A percentile compares a stretch with the other conserved stretches of the same genome.
phyloP scores from a whole-genome alignment of 495 filamentous ascomycete genomes.

The Podospora tetraspora region DNA sequence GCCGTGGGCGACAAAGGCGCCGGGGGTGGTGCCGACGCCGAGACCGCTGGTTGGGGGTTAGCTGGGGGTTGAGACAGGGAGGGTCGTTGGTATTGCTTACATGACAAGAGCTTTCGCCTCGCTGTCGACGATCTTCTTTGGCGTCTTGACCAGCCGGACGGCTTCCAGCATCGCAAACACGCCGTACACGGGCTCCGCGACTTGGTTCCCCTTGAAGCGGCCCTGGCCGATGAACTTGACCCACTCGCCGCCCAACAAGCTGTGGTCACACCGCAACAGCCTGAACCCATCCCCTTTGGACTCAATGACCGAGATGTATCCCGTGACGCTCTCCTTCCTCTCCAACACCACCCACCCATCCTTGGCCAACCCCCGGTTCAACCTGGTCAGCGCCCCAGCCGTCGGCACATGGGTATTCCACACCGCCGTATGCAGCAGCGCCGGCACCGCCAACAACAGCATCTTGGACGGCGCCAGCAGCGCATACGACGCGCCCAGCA shows the following conservation, averaged over 20 bases:
- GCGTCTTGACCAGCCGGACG: slow-evolving; percentile 67
- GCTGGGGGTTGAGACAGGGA: not conserved
- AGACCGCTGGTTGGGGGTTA: slow-evolving; percentile 58
- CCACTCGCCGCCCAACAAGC: slow-evolving; percentile 93
- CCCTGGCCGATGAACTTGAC: slow-evolving; percentile 41
- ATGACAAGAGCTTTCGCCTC: slow-evolving; percentile 78
- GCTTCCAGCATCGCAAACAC: slow-evolving; percentile 92
- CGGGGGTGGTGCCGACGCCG: slow-evolving; percentile 85
- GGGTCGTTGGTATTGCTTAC: slow-evolving; percentile 40
- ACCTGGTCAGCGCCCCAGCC: slow-evolving; percentile 41
- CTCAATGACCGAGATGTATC: slow-evolving; percentile 87
- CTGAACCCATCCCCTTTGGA: slow-evolving; percentile 64
- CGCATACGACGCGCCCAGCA: slow-evolving; percentile 58
- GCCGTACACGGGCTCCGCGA: slow-evolving; percentile 83
- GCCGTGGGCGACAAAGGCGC: slow-evolving; percentile 78
- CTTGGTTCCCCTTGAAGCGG: slow-evolving; percentile 39
- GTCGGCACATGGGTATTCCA: slow-evolving; percentile 67
- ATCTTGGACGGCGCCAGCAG: slow-evolving; percentile 63
- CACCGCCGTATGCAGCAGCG: slow-evolving; percentile 61
- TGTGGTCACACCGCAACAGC: slow-evolving; percentile 89
- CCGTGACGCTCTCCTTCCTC: slow-evolving; percentile 76
- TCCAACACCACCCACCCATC: slow-evolving; percentile 63
- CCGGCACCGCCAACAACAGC: slow-evolving; percentile 58
- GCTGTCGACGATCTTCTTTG: slow-evolving; percentile 50
- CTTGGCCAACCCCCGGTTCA: slow-evolving; percentile 58